Evolutionary conservation across 2,329 filamentous ascomycete species (phyloP).

Genomic region (Anthostomella pinea): DNA sequence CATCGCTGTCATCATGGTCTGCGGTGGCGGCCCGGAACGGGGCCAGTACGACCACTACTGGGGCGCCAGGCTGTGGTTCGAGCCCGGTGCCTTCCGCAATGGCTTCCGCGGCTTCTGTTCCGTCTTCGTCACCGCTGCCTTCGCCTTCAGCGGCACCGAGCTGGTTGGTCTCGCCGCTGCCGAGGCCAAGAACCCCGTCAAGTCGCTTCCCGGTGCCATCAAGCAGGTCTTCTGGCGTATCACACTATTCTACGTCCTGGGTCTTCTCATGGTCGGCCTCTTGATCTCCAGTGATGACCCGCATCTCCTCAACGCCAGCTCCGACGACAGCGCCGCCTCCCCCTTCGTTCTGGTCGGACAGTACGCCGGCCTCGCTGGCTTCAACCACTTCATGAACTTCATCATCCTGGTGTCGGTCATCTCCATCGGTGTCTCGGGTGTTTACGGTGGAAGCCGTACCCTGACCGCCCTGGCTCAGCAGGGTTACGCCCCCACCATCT

Average conservation of each 20-base stretch:
- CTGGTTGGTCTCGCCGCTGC: conserved; percentile 72
- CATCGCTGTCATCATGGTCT: conserved; percentile 55
- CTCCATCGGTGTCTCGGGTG: conserved; percentile 56
- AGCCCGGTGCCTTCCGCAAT: conserved; percentile 60
- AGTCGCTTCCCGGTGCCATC: conserved; percentile 74
- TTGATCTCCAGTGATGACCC: conserved; percentile 45
- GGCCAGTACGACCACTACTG: conserved; percentile 45
- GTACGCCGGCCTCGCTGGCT: conserved; percentile 49
- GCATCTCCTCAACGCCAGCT: conserved; percentile 47
- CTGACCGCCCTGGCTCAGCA: conserved; percentile 58
- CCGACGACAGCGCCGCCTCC: conserved; percentile 44
- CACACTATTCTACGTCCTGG: conserved; percentile 53
- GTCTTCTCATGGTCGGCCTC: conserved; percentile 51
- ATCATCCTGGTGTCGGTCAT: conserved; percentile 58
- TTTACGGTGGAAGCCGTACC: conserved; percentile 59
- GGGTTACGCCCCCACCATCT: conserved; percentile 55
- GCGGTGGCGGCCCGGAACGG: conserved; percentile 55
- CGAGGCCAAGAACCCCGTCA: conserved; percentile 66
- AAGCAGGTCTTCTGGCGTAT: conserved; percentile 71
- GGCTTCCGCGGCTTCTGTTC: conserved; percentile 73
- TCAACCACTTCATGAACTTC: conserved; percentile 57
- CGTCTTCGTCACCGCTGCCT: conserved; percentile 71
- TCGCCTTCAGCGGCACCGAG: conserved; percentile 71
- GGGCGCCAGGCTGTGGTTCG: conserved; percentile 49
- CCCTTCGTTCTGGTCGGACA: conserved; percentile 59